Evolutionary conservation across 495 filamentous ascomycete species (phyloP).

Genomic region (Cladorrhinum samala): DNA sequence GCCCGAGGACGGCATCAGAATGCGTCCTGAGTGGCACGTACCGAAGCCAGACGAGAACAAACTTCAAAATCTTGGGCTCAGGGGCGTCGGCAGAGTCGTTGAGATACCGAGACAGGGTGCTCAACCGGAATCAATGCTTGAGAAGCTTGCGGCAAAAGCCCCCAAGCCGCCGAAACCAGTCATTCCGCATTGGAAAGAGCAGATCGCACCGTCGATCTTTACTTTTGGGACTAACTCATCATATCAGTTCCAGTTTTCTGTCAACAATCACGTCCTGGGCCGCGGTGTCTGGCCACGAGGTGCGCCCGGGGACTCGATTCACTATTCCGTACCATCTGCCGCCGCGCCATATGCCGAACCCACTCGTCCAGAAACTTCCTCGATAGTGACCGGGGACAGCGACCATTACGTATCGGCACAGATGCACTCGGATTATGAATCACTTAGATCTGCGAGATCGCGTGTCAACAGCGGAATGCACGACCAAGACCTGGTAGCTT

Average conservation of each 20-base stretch:
- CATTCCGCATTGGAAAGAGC: background rate
- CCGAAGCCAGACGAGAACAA: background rate
- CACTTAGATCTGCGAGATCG: background rate
- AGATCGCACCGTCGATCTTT: background rate
- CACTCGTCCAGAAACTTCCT: background rate
- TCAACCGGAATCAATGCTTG: background rate
- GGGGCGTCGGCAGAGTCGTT: background rate
- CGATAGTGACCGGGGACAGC: background rate
- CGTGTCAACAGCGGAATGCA: background rate
- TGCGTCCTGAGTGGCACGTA: background rate
- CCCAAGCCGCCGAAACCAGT: background rate
- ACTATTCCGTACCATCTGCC: background rate
- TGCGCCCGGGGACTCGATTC: background rate
- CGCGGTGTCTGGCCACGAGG: background rate
- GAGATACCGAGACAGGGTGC: background rate
- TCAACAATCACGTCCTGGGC: background rate
- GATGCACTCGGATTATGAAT: background rate
- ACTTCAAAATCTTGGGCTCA: background rate
- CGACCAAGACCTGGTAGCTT: background rate
- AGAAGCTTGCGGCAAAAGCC: background rate
- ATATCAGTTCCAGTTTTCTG: background rate
- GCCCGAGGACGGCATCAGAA: background rate
- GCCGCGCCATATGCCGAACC: background rate
- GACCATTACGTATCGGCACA: background rate
- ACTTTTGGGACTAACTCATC: background rate